phyloP scores from a whole-genome alignment of 305 asterid genomes.

The Solanum hybrid region DNA sequence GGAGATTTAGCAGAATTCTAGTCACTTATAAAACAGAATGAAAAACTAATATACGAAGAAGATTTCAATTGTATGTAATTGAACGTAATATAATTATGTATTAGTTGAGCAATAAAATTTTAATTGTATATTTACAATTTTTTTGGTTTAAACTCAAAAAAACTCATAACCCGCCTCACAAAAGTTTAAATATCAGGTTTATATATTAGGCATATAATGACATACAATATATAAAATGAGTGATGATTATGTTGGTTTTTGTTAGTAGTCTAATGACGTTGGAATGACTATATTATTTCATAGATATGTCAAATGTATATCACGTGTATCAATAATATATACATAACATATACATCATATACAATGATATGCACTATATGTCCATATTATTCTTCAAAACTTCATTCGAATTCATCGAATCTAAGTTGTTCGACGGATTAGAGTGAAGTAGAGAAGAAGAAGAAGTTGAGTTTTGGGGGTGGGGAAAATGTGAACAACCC shows the following conservation, averaged over 20 bases:
- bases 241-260: neutral
- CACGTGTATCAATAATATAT: neutral
- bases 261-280: neutral
- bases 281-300: neutral
- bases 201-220: too few species aligned
- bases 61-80: neutral
- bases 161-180: too few species aligned
- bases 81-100: neutral
- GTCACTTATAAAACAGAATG: neutral
- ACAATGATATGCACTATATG: neutral
- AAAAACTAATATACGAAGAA: neutral
- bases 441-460: neutral
- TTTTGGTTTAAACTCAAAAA: too few species aligned
- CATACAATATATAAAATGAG: neutral
- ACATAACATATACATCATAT: neutral
- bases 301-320: neutral
- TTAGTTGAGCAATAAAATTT: neutral
- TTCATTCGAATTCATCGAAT: neutral
- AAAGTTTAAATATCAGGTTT: too few species aligned
- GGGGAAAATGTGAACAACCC: neutral
- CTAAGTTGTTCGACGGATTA: neutral
- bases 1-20: neutral
- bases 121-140: too few species aligned
- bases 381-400: neutral
- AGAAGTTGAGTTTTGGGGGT: neutral